Conservation (phyloP, 1,284 basidiomycete genomes). For the Cerrena zonata region DNA sequence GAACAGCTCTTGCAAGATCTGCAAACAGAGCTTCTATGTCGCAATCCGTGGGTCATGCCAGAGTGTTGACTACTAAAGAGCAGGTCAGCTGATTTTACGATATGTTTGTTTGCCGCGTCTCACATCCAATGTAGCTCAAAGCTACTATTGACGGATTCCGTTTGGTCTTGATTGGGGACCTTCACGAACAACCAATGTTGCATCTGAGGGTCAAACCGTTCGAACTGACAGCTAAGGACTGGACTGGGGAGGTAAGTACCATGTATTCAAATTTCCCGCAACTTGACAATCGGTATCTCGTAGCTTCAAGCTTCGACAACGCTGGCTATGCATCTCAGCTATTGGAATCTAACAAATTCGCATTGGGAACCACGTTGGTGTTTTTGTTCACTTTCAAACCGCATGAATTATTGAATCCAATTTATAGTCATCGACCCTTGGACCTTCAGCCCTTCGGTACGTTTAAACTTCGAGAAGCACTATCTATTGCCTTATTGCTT, state of each 20-base stretch:
- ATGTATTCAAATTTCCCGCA: neutral
- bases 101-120: neutral
- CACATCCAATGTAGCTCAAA: constrained; percentile 52
- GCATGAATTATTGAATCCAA: constrained; percentile 1
- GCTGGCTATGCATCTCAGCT: constrained; percentile 80
- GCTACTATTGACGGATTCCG: constrained; percentile 87
- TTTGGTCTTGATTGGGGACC: constrained; percentile 88
- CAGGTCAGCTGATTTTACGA: constrained; percentile 46
- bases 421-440: constrained; percentile 88
- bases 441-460: constrained; percentile 76
- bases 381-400: neutral
- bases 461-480: constrained; percentile 17
- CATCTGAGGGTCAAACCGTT: constrained; percentile 87
- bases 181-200: constrained; percentile 91
- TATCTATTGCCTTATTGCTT: neutral
- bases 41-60: constrained; percentile 47
- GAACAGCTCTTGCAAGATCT: constrained; percentile 10
- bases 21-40: constrained; percentile 40
- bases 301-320: constrained; percentile 80
- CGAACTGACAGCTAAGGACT: constrained; percentile 80
- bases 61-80: constrained; percentile 74
- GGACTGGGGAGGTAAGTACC: constrained; percentile 78
- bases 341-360: constrained; percentile 96
- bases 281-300: too few species aligned
- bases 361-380: constrained; percentile 93